Evolutionary conservation across 1,284 basidiomycete genomes (phyloP).

Genomic region (Salmacisia buchloeana): DNA sequence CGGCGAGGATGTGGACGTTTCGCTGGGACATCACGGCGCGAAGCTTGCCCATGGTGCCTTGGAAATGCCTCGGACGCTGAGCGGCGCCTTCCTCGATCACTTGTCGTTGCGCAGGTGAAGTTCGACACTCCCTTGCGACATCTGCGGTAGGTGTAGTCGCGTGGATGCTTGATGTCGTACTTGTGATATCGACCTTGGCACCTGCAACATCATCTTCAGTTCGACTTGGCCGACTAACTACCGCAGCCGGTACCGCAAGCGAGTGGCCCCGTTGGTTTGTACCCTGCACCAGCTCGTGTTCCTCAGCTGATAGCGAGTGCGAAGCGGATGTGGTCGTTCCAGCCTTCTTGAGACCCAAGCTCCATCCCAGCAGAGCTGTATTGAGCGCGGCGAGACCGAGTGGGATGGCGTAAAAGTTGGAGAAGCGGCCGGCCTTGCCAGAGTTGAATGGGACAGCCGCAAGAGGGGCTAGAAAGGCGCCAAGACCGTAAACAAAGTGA

Average conservation of each 20-base stretch:
- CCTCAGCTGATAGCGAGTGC: not conserved
- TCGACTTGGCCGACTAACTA: too few relatives aligned
- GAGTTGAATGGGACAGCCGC: constrained; percentile 28
- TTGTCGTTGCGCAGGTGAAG: too few relatives aligned
- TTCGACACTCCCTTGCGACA: too few relatives aligned
- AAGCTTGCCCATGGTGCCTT: constrained; percentile 13
- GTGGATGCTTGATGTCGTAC: too few relatives aligned
- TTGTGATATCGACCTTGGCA: too few relatives aligned
- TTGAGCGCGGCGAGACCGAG: constrained; percentile 20
- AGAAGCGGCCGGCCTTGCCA: constrained; percentile 18
- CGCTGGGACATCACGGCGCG: constrained; percentile 13
- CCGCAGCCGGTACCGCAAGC: too few relatives aligned
- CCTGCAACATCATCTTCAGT: too few relatives aligned
- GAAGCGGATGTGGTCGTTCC: not conserved
- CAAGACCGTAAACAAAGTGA: constrained; percentile 33
- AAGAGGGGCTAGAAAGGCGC: constrained; percentile 28
- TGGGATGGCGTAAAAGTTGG: constrained; percentile 25
- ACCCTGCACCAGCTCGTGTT: too few relatives aligned
- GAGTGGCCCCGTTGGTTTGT: too few relatives aligned
- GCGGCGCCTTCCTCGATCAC: too few relatives aligned
- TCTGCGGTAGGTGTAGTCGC: too few relatives aligned
- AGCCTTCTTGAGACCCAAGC: not conserved
- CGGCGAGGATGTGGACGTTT: constrained; percentile 18
- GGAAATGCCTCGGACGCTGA: too few relatives aligned
- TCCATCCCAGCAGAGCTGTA: constrained; percentile 13